A percentile compares a stretch with the other conserved stretches of the same genome.
phyloP scores from a whole-genome alignment of 768 basidiomycete genomes.

The Strobilomyces echinocephalus region DNA sequence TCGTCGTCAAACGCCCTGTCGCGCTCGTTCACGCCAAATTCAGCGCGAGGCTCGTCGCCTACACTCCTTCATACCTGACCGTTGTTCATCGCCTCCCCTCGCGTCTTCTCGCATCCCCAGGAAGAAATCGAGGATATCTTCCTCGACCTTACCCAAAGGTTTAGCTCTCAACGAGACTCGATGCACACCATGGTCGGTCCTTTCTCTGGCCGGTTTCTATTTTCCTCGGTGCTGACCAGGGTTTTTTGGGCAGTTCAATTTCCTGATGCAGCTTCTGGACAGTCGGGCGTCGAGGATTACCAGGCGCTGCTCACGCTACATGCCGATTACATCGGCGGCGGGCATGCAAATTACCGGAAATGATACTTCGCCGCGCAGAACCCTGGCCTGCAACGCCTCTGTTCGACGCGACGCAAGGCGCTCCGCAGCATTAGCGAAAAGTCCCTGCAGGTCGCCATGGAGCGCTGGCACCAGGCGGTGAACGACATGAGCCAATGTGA shows the following conservation, averaged over 20 bases:
- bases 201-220: background rate
- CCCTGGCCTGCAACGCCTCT: constrained; percentile 81
- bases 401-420: constrained; percentile 58
- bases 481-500: constrained; percentile 99
- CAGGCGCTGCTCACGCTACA: constrained; percentile 63
- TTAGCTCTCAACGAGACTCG: constrained; percentile 88
- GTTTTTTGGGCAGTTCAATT: constrained; percentile 68
- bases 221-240: constrained; percentile 8
- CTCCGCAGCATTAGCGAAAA: constrained; percentile 56
- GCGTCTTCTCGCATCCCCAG: too few relatives aligned
- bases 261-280: constrained; percentile 95
- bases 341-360: constrained; percentile 97
- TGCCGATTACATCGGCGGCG: constrained; percentile 98
- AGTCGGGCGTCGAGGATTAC: constrained; percentile 94
- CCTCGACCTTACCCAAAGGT: constrained; percentile 95
- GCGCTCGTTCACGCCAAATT: too few relatives aligned
- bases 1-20: too few relatives aligned
- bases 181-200: constrained; percentile 86
- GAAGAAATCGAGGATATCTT: constrained; percentile 99
- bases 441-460: constrained; percentile 76
- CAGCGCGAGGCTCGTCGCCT: too few relatives aligned
- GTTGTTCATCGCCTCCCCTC: too few relatives aligned
- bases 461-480: constrained; percentile 97
- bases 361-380: constrained; percentile 99
- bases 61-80: too few relatives aligned